Percentiles rank a stretch among this genome's conserved stretches.
Conservation (phyloP, 345 rosid genomes). For the Salix koriyanagi region DNA sequence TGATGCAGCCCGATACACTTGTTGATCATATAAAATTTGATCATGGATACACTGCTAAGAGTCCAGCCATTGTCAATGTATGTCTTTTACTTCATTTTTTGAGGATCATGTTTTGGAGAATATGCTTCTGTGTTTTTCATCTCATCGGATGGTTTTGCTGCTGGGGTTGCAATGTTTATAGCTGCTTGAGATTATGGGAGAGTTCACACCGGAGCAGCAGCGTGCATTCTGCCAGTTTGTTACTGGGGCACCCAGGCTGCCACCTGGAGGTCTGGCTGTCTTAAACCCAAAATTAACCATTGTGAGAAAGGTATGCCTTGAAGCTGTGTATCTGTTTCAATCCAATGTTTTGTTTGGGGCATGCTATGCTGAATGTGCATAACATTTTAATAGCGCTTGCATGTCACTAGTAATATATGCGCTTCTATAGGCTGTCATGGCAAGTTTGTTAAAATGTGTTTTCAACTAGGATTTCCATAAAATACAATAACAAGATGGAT, state of each 20-base stretch:
- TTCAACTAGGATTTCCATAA: not conserved
- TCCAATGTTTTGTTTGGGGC: not conserved
- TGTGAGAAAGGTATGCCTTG: slow-evolving; percentile 77
- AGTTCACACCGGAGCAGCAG: slow-evolving; percentile 91
- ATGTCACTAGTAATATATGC: not conserved
- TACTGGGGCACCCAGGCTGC: slow-evolving; percentile 99
- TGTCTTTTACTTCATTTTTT: slow-evolving; percentile 14
- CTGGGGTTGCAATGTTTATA: slow-evolving; percentile 22
- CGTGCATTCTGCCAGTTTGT: slow-evolving; percentile 97
- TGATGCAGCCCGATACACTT: slow-evolving; percentile 75
- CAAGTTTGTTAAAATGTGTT: not conserved
- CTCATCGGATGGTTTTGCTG: not conserved
- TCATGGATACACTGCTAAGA: slow-evolving; percentile 95
- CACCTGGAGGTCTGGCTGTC: slow-evolving; percentile 96
- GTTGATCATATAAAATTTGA: slow-evolving; percentile 93
- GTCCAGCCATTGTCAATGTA: slow-evolving; percentile 85
- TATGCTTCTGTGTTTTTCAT: no score
- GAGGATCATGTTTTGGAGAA: not conserved
- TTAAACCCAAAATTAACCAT: slow-evolving; percentile 92
- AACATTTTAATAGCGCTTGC: not conserved
- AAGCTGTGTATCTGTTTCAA: not conserved
- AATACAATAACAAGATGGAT: not conserved
- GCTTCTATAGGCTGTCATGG: not conserved
- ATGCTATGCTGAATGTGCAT: not conserved
- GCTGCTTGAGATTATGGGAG: slow-evolving; percentile 98